phyloP scores from a whole-genome alignment of 768 basidiomycete species.

The Kwoniella sp. region DNA sequence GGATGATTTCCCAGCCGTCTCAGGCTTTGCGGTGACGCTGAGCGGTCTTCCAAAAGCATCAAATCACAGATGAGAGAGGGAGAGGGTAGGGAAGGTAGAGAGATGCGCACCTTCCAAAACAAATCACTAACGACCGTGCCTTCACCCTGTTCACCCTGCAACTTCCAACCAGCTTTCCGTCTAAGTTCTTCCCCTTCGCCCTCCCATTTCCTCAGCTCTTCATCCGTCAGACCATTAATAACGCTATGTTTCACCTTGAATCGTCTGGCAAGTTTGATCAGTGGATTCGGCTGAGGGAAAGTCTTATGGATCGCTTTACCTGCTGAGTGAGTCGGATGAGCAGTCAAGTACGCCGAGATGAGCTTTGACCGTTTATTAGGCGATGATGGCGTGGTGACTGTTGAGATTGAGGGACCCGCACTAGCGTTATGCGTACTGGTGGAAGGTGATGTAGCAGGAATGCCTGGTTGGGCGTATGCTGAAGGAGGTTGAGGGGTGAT shows the following conservation, averaged over 20 bases:
- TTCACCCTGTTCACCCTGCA: constrained; percentile 47
- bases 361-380: constrained; percentile 7
- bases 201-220: constrained; percentile 35
- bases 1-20: too few relatives aligned
- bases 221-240: constrained; percentile 43
- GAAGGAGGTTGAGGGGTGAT: not conserved
- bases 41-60: too few relatives aligned
- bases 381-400: not conserved
- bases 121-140: constrained; percentile 65
- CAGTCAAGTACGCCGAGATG: constrained; percentile 59
- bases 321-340: constrained; percentile 56
- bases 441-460: not conserved
- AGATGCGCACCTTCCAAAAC: constrained; percentile 64
- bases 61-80: too few relatives aligned
- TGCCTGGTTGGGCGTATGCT: constrained; percentile 2
- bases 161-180: constrained; percentile 53
- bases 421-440: not conserved
- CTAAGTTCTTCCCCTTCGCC: constrained; percentile 36
- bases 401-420: not conserved
- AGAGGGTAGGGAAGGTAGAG: too few relatives aligned
- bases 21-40: not conserved
- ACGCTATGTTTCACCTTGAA: constrained; percentile 57
- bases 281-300: constrained; percentile 56
- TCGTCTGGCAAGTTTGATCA: constrained; percentile 44
- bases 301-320: constrained; percentile 58